Base-by-base conservation (phyloP, 495 filamentous ascomycete genomes). In the Mytilinidion resinicola region DNA sequence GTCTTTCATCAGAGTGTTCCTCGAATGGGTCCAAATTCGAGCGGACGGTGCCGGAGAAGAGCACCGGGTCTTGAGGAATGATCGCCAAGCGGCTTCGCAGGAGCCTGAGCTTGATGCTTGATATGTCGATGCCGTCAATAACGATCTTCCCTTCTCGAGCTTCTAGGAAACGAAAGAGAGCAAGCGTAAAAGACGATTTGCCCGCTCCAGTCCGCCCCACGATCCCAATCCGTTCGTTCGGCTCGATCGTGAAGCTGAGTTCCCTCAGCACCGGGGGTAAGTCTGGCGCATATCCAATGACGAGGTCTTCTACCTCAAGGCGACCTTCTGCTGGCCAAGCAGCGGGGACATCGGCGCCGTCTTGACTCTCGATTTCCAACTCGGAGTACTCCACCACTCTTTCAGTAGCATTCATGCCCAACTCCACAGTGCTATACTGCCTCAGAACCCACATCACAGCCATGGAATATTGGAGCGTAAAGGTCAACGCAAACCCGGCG, bases 201-300 rank as follows among this genome's bases (percentile, higher is more conserved):
- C 90, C 90, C 0, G 89, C 89, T 11, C 90, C 90, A 9, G 90
- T 95, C 17, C 90, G 84, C 10, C 90, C 90, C 9, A 93, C 87
- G 1, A 96, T 85, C 14, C 89, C 90, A 38, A 96, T 74, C 3
- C 89, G 78, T 68, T 96, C 82, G 63, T 88, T 88, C 36, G 79
- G 77, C 50, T 88, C 77, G 33, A 91, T 75, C 9, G 71, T 75
- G 71, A 95, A 91, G 30, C 74, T 81, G 21, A 95, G 76, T 0
- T 83, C 87, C 64, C 91, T 89, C 0, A 95, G 73, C 0, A 93
- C 84, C 0, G 88, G 80, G 0, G 86, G 86, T 0, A 92, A 78
- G 49, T 91, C 87, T 0, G 83, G 75, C 4, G 88, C 89, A 65
- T 95, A 95, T 19, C 78, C 78, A 1, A 89, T 88, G 1, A 86